These are phyloP conservation scores for Cruciata laevipes DNA, from an alignment of 257 asterid genomes.

Conservation along the genomic window DNA sequence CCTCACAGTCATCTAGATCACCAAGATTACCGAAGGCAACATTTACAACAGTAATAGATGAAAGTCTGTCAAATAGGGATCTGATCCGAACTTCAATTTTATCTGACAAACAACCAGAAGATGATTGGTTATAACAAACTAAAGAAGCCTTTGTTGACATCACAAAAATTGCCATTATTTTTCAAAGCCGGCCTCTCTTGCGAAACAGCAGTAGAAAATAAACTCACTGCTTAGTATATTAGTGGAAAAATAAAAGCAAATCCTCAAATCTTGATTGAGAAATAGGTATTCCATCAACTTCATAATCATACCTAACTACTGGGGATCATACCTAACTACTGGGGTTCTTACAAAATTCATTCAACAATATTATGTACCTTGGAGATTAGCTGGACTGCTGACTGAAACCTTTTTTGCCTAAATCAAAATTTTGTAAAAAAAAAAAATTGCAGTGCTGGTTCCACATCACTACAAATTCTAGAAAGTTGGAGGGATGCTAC, in stretches of 20 bases:
- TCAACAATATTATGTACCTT: neutral
- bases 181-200: neutral
- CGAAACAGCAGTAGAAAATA: neutral
- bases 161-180: neutral
- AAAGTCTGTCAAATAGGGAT: constrained; percentile 59
- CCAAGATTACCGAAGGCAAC: constrained; percentile 60
- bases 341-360: neutral
- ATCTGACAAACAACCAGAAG: constrained; percentile 44
- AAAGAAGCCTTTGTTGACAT: neutral
- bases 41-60: constrained; percentile 61
- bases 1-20: constrained; percentile 70
- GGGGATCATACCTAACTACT: neutral
- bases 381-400: neutral
- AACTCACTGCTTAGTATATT: neutral
- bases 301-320: neutral
- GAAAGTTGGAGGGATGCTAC: neutral
- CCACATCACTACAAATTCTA: neutral
- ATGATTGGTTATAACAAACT: neutral
- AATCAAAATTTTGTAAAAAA: neutral
- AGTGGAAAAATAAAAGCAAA: neutral
- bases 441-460: neutral
- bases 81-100: constrained; percentile 55
- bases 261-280: neutral
- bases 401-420: neutral
- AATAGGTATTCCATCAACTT: too few species aligned